These are phyloP conservation scores for Hericium coralloides DNA, from an alignment of 768 basidiomycete genomes.

Conservation along the genomic window DNA sequence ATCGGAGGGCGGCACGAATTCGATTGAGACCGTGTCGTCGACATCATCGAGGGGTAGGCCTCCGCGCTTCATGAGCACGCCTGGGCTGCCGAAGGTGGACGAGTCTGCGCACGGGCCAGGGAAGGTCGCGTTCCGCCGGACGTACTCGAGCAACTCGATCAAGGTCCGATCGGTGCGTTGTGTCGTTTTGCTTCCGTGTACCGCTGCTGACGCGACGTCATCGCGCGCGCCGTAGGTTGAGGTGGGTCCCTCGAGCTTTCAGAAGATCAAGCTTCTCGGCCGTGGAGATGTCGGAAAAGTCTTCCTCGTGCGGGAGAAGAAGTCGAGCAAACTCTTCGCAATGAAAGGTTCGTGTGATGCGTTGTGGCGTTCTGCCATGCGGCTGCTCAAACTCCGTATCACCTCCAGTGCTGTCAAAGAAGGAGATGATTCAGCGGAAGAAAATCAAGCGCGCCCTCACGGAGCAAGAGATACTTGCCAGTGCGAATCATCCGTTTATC, in stretches of 20 bases:
- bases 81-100: constrained; percentile 29
- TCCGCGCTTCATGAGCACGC: constrained; percentile 22
- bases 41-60: constrained; percentile 56
- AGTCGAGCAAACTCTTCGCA: constrained; percentile 89
- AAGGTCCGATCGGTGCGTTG: constrained; percentile 75
- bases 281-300: constrained; percentile 99
- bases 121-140: constrained; percentile 76
- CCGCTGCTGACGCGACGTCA: neutral
- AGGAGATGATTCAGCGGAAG: constrained; percentile 99
- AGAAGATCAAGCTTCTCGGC: constrained; percentile 96
- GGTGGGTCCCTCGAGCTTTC: constrained; percentile 88
- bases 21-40: constrained; percentile 72
- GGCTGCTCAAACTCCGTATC: constrained; percentile 11
- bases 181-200: constrained; percentile 6
- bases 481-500: constrained; percentile 99
- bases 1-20: constrained; percentile 45
- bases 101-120: constrained; percentile 44
- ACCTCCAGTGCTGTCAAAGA: constrained; percentile 86
- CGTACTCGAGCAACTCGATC: constrained; percentile 97
- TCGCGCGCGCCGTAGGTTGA: constrained; percentile 53
- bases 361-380: constrained; percentile 11
- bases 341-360: constrained; percentile 82
- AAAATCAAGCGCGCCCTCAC: constrained; percentile 99
- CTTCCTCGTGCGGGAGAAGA: constrained; percentile 97
- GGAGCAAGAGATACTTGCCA: constrained; percentile 97